phyloP scores from a whole-genome alignment of 805 yeast genomes.

The Candida germanica region DNA sequence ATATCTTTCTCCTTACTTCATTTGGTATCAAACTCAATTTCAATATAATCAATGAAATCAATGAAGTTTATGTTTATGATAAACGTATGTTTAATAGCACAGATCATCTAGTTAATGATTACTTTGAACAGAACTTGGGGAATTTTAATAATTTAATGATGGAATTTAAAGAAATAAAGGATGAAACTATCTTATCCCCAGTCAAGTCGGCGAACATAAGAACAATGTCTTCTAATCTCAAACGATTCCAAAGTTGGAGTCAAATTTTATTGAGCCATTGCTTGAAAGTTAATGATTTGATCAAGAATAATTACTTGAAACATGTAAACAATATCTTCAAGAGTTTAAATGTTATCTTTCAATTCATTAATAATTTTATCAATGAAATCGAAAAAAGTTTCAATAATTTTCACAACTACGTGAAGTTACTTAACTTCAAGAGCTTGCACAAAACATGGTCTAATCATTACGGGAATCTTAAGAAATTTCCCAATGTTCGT shows the following conservation, averaged over 20 bases:
- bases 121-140: conserved; percentile 12
- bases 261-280: conserved; percentile 39
- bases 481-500: conserved; percentile 34
- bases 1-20: conserved; percentile 56
- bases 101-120: conserved; percentile 6
- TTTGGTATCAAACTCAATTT: conserved; percentile 61
- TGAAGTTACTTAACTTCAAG: conserved; percentile 38
- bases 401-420: conserved; percentile 33
- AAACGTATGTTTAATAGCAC: conserved; percentile 48
- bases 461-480: conserved; percentile 30
- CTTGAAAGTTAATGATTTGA: conserved; percentile 25
- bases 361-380: conserved; percentile 48
- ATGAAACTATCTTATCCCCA: neutral
- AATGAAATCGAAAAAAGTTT: conserved; percentile 48
- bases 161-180: conserved; percentile 8
- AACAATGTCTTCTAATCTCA: conserved; percentile 31
- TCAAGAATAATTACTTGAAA: conserved; percentile 21
- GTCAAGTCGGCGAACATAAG: conserved; percentile 12
- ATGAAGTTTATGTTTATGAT: conserved; percentile 62
- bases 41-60: conserved; percentile 48
- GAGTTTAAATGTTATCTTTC: conserved; percentile 45
- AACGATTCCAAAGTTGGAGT: conserved; percentile 51
- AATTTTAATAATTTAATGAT: conserved; percentile 7
- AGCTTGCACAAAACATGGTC: conserved; percentile 39
- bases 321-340: conserved; percentile 43